Evolutionary conservation across 805 yeast genomes (phyloP), one percentile per base, ranked within the genome.

Genomic region (Candida arabinofermentans): DNA sequence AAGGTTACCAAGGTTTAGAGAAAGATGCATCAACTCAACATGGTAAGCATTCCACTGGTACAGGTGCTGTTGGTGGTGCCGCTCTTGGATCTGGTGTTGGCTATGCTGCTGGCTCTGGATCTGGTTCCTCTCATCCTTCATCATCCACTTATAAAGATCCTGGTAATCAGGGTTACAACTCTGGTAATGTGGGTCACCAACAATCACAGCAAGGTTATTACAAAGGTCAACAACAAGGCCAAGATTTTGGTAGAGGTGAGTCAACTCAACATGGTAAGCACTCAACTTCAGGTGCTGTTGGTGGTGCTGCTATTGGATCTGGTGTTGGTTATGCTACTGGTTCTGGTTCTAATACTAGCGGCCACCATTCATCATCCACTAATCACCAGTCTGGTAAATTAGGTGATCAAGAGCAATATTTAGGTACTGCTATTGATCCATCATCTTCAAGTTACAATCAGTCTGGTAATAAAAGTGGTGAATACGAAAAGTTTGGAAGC

Each of bases 291-390:
- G 31, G 10, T 27, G 6, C 14, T 27, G 16, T 17, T 27, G 30
- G 18, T 30, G 34, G 46, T 13, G 44, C 42, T 2, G 48, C 41
- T 4, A 46, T 48, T 9, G 40, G 32, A 18, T 39, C 29, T 24
- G 39, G 14, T 19, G 46, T 26, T 9, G 23, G n/a, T n/a, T n/a
- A n/a, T n/a, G n/a, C n/a, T n/a, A n/a, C 50, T 12, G 54, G 50
- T 9, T 47, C 50, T 4, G 50, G 50, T 13, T 49, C 24, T 18
- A 9, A 26, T 12, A 18, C 16, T 17, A 17, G 24, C 4, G 26
- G 24, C 10, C 24, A 30, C 10, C 5, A 27, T 3, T 22, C 29
- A 2, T 24, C 29, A 14, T 17, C 22, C 14, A 16, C 30, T 9
- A 22, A 24, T 4, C n/a, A 23, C 10, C 30, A 24, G 12, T n/a